A percentile compares a stretch with the other conserved stretches of the same genome.
Evolutionary conservation across 2,329 filamentous ascomycete genomes (phyloP).

Genomic region (Ophiocordyceps sinensis): DNA sequence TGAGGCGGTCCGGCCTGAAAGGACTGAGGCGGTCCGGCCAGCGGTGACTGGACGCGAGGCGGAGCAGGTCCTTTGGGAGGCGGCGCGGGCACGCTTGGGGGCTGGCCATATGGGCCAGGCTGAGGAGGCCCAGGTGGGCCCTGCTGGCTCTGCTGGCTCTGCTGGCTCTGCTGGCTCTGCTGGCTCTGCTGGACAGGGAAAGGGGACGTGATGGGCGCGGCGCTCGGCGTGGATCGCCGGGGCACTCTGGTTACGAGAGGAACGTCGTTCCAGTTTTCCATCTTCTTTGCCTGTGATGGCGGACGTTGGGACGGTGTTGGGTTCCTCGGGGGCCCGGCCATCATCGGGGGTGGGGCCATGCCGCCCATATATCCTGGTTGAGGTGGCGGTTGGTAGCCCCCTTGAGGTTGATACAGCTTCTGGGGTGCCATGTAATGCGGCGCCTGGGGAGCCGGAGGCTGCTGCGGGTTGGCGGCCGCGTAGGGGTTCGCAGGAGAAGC

Average conservation of each 20-base stretch:
- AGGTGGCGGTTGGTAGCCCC: slow-evolving; percentile 37
- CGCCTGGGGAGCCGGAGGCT: slow-evolving; percentile 13
- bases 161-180: slow-evolving; percentile 43
- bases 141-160: too few relatives aligned
- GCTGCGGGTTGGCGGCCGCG: slow-evolving; percentile 5
- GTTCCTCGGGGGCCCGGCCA: slow-evolving; percentile 34
- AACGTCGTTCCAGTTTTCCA: slow-evolving; percentile 87
- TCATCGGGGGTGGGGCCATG: slow-evolving; percentile 16
- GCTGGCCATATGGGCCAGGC: slow-evolving; percentile 43
- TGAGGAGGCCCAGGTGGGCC: slow-evolving; percentile 41
- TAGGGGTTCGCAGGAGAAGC: slow-evolving; percentile 17
- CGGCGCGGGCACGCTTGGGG: slow-evolving; percentile 60
- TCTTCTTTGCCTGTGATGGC: slow-evolving; percentile 55
- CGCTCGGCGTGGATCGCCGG: slow-evolving; percentile 59
- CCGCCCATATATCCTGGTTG: slow-evolving; percentile 23
- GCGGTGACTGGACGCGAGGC: slow-evolving; percentile 59
- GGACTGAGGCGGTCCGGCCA: slow-evolving; percentile 30
- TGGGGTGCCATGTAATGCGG: slow-evolving; percentile 23
- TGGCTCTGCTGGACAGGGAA: slow-evolving; percentile 53
- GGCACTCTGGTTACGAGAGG: slow-evolving; percentile 70
- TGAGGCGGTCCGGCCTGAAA: slow-evolving; percentile 32
- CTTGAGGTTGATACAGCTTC: slow-evolving; percentile 19
- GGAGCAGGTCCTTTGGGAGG: slow-evolving; percentile 68
- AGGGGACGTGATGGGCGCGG: slow-evolving; percentile 56
- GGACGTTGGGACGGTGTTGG: slow-evolving; percentile 54